phyloP scores from a whole-genome alignment of 805 yeast species.

The Nakazawaea ernobii region DNA sequence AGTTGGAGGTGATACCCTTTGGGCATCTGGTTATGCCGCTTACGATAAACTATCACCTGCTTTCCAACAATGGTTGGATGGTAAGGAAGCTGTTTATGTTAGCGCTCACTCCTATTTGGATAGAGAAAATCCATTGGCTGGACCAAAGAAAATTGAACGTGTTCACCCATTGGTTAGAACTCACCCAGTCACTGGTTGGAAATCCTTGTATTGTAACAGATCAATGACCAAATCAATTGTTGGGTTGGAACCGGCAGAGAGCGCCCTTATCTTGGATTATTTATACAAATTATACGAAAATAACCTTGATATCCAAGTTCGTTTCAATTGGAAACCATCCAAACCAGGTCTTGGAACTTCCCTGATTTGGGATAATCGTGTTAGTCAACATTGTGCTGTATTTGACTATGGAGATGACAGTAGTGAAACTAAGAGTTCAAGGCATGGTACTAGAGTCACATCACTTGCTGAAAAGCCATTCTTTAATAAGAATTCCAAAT shows the following conservation, averaged over 20 bases:
- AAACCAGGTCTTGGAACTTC: constrained; percentile 39
- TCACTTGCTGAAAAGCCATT: constrained; percentile 23
- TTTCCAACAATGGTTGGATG: constrained; percentile 36
- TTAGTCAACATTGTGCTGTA: constrained; percentile 35
- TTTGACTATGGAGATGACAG: constrained; percentile 13
- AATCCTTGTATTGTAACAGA: constrained; percentile 45
- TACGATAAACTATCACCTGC: constrained; percentile 47
- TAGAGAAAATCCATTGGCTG: constrained; percentile 35
- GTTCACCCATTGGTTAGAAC: constrained; percentile 56
- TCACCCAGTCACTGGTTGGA: constrained; percentile 57
- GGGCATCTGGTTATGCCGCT: constrained; percentile 48
- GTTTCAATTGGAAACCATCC: constrained; percentile 41
- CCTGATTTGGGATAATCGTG: constrained; percentile 58
- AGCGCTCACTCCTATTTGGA: constrained; percentile 38
- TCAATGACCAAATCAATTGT: constrained; percentile 43
- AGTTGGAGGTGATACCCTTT: constrained; percentile 50
- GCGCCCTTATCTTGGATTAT: constrained; percentile 37
- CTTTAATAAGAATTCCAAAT: constrained; percentile 33
- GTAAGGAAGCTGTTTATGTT: constrained; percentile 26
- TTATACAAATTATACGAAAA: constrained; percentile 37
- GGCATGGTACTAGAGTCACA: constrained; percentile 19
- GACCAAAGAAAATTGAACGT: constrained; percentile 39
- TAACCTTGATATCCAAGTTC: constrained; percentile 44
- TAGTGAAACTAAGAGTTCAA: constrained; percentile 4
- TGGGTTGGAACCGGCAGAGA: constrained; percentile 42